Percentiles rank a stretch among this genome's conserved stretches.
Evolutionary conservation across 345 rosid genomes (phyloP).

Genomic region (Barbarea vulgaris): DNA sequence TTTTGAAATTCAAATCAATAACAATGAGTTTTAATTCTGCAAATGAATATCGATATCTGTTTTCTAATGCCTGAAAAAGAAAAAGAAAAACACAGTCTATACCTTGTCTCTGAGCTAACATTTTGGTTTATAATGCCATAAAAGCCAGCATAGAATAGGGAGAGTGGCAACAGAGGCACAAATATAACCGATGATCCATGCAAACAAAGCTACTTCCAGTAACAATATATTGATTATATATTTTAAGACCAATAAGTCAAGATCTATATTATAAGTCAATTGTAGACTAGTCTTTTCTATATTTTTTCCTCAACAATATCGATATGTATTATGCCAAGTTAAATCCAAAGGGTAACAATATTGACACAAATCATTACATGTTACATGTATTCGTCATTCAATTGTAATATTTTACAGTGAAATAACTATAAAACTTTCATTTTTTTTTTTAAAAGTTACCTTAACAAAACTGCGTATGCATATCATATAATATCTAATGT

Average conservation of each 20-base stretch:
- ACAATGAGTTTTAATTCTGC: no score
- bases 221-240: neutral
- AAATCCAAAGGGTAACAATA: no score
- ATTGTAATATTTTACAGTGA: no score
- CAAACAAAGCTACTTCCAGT: neutral
- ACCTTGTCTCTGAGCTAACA: neutral
- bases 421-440: no score
- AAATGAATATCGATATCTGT: neutral
- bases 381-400: no score
- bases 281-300: no score
- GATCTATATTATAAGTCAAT: neutral
- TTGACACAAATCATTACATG: no score
- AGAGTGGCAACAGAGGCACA: neutral
- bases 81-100: neutral
- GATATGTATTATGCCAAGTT: no score
- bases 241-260: slow-evolving; percentile 3
- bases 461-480: neutral
- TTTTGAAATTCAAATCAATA: no score
- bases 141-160: neutral
- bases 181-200: slow-evolving; percentile 7
- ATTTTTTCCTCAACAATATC: no score
- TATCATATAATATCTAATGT: slow-evolving; percentile 15
- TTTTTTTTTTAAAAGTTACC: no score
- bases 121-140: neutral
- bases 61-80: neutral